Percentiles rank a stretch among this genome's conserved stretches.
phyloP scores from a whole-genome alignment of 495 filamentous ascomycete genomes.

The Aspergillus heteromorphus region DNA sequence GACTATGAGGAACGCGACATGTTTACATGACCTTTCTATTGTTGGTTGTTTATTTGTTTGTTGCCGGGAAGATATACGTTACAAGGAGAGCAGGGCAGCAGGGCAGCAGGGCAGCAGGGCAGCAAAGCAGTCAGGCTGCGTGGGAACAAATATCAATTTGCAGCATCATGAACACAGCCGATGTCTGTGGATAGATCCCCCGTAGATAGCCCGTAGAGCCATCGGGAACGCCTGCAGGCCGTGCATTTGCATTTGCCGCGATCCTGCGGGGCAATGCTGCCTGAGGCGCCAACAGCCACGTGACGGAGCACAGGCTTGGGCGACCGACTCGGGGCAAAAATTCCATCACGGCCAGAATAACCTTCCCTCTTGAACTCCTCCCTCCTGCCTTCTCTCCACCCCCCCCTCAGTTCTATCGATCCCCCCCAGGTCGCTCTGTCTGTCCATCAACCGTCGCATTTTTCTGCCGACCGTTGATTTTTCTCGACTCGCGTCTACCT shows the following conservation, averaged over 20 bases:
- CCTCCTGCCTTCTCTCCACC: constrained; percentile 20
- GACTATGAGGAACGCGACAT: constrained; percentile 16
- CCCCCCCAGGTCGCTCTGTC: constrained; percentile 11
- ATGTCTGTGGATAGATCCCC: background rate
- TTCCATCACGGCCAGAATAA: constrained; percentile 34
- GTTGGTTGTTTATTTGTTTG: no score
- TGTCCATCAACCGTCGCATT: constrained; percentile 20
- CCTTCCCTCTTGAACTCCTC: constrained; percentile 22
- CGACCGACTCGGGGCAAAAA: constrained; percentile 42
- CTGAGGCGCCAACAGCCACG: constrained; percentile 32
- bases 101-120: constrained; percentile 6
- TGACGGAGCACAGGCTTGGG: constrained; percentile 27
- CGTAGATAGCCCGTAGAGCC: background rate
- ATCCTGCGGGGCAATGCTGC: constrained; percentile 16
- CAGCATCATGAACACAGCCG: background rate
- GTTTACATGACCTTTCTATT: constrained; percentile 12
- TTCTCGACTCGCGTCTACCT: background rate
- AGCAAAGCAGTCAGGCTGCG: background rate
- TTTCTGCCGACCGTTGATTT: constrained; percentile 11
- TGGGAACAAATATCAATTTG: background rate
- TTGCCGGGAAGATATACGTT: background rate
- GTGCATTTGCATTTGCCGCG: background rate
- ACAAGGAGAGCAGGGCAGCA: background rate
- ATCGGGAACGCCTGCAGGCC: background rate
- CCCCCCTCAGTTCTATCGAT: constrained; percentile 12